Evolutionary conservation across 108 stramenopile genomes (phyloP).

Genomic region (Fistulifera pelliculosa): DNA sequence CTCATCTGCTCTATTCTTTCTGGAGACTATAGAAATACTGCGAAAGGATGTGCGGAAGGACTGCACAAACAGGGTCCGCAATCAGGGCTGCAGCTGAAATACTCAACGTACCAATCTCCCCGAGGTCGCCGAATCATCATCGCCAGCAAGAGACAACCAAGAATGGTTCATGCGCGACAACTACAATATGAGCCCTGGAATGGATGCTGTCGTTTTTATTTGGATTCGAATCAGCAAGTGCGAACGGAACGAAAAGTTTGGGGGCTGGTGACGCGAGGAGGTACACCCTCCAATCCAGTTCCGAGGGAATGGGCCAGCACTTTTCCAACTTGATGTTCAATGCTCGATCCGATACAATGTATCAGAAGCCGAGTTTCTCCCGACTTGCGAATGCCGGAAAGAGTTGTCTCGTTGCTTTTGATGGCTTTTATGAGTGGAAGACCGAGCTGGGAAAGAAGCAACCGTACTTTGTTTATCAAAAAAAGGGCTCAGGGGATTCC

Average conservation of each 20-base stretch:
- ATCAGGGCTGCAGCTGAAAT: slow-evolving; percentile 5
- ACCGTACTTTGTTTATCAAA: slow-evolving; percentile 60
- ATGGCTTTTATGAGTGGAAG: slow-evolving; percentile 86
- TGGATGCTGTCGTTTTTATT: slow-evolving; percentile 32
- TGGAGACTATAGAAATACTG: no score
- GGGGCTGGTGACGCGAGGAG: slow-evolving; percentile 63
- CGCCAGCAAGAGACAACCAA: background rate
- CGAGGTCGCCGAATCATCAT: background rate
- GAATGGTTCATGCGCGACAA: slow-evolving; percentile 16
- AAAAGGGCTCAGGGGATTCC: background rate
- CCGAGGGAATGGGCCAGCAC: slow-evolving; percentile 36
- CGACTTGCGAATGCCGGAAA: slow-evolving; percentile 26
- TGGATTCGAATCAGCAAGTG: slow-evolving; percentile 6
- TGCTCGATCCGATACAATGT: slow-evolving; percentile 70
- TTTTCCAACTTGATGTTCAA: slow-evolving; percentile 69
- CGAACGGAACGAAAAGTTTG: slow-evolving; percentile 39
- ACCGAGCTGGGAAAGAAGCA: slow-evolving; percentile 54
- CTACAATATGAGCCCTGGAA: slow-evolving; percentile 49
- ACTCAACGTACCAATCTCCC: background rate
- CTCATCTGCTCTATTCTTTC: no score
- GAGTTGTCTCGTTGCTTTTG: slow-evolving; percentile 62
- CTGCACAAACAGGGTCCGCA: slow-evolving; percentile 8
- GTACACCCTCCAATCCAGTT: slow-evolving; percentile 32
- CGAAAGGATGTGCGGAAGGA: slow-evolving; percentile 13
- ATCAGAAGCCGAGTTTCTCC: slow-evolving; percentile 54